These are phyloP conservation scores for Exophiala sp. DNA, from an alignment of 2,329 filamentous ascomycete genomes.

Conservation along the genomic window DNA sequence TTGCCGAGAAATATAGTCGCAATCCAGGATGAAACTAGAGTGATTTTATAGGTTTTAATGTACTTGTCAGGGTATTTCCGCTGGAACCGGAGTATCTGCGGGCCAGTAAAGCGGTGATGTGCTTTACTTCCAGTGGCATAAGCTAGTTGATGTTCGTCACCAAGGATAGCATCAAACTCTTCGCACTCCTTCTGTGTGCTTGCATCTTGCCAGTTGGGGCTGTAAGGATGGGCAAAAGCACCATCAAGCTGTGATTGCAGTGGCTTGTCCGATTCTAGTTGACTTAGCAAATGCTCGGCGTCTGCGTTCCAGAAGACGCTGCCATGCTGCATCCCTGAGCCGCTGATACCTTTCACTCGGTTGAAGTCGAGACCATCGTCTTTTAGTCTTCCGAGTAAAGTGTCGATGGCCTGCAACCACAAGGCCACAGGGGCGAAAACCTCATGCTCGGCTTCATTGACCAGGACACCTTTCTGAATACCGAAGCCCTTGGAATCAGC, in stretches of 20 bases:
- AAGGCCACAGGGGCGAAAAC: conserved; percentile 90
- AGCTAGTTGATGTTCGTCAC: conserved; percentile 65
- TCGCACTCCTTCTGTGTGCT: conserved; percentile 93
- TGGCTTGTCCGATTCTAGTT: conserved; percentile 57
- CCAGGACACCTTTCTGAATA: conserved; percentile 82
- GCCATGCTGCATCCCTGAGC: conserved; percentile 94
- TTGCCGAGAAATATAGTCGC: conserved; percentile 83
- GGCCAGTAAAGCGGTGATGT: conserved; percentile 96
- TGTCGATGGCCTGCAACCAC: conserved; percentile 90
- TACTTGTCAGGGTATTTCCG: conserved; percentile 79
- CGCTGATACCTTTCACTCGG: conserved; percentile 76
- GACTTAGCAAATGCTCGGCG: conserved; percentile 62
- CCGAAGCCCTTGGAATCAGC: conserved; percentile 74
- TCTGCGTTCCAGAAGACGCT: conserved; percentile 86
- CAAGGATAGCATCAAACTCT: conserved; percentile 72
- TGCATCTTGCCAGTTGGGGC: conserved; percentile 97
- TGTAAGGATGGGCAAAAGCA: conserved; percentile 79
- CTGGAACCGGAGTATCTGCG: conserved; percentile 87
- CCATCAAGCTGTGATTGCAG: conserved; percentile 69
- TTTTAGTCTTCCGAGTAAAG: conserved; percentile 71
- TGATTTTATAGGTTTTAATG: conserved; percentile 75
- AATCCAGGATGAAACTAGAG: conserved; percentile 91
- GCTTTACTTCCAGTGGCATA: conserved; percentile 83
- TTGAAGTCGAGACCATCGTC: conserved; percentile 68
- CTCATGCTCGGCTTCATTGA: conserved; percentile 76